Conservation (phyloP, 2,329 filamentous ascomycete genomes). For the Camptophora hylomeconis region DNA sequence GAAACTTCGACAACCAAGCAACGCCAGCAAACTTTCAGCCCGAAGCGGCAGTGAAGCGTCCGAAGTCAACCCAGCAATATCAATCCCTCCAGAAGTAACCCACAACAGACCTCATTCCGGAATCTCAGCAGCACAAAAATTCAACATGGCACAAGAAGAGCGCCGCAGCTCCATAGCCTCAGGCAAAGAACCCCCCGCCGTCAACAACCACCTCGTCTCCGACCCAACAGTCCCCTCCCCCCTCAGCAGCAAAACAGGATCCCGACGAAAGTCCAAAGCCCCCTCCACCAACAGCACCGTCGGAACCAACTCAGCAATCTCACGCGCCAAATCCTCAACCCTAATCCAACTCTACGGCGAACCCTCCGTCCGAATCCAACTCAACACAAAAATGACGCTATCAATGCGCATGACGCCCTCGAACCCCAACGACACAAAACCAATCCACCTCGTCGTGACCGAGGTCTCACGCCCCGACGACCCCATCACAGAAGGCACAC, state of each 20-base stretch:
- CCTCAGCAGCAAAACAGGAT: neutral
- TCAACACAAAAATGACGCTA: constrained; percentile 32
- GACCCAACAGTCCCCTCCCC: neutral
- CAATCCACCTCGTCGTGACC: constrained; percentile 12
- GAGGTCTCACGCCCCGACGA: constrained; percentile 17
- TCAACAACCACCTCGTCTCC: constrained; percentile 2
- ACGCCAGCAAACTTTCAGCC: constrained; percentile 9
- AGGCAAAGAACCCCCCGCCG: constrained; percentile 5
- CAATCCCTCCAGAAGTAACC: no score
- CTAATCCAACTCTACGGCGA: constrained; percentile 16
- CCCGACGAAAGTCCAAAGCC: neutral
- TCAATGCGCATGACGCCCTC: constrained; percentile 28
- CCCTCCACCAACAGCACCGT: neutral
- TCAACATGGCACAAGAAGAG: constrained; percentile 11
- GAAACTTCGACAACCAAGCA: constrained; percentile 10
- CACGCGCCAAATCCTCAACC: constrained; percentile 8
- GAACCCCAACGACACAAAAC: constrained; percentile 6
- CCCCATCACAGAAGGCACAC: constrained; percentile 1
- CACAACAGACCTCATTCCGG: no score
- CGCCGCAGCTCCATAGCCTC: constrained; percentile 9
- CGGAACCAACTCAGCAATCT: constrained; percentile 2
- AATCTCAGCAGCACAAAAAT: constrained; percentile 12
- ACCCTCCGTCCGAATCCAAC: constrained; percentile 20
- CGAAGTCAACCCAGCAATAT: constrained; percentile 7
- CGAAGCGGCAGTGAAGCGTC: constrained; percentile 1